These are phyloP conservation scores for Fraxinus nigra DNA, from an alignment of 305 asterid genomes.

Conservation along the genomic window DNA sequence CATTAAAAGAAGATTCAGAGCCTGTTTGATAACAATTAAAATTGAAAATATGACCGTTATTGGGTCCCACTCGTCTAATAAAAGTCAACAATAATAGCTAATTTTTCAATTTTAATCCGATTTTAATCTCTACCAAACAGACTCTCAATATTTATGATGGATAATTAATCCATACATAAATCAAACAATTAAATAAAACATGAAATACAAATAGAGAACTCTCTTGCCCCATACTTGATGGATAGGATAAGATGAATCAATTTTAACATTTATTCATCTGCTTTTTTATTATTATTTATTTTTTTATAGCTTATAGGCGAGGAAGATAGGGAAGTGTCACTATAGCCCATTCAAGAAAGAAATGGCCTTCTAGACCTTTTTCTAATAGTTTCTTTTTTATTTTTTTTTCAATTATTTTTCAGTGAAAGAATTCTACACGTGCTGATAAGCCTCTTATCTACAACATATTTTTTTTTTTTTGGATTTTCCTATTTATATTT, in stretches of 20 bases:
- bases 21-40: too few species aligned
- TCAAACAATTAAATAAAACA: conserved; percentile 22
- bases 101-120: too few species aligned
- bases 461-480: too few species aligned
- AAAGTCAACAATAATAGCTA: too few species aligned
- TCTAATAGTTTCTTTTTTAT: background rate
- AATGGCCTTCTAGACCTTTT: background rate
- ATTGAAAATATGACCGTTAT: too few species aligned
- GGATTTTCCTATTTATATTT: too few species aligned
- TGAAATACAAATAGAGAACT: conserved; percentile 33
- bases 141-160: background rate
- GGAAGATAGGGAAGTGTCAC: background rate
- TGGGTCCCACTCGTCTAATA: too few species aligned
- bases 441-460: background rate
- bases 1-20: background rate
- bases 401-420: background rate
- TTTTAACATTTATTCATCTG: background rate
- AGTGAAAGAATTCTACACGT: background rate
- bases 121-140: too few species aligned
- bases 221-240: conserved; percentile 40
- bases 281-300: background rate
- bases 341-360: background rate
- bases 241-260: conserved; percentile 37
- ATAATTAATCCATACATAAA: background rate
- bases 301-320: background rate